A percentile compares a stretch with the other conserved stretches of the same genome.
Evolutionary conservation across 345 rosid genomes (phyloP).

Genomic region (Heritiera fomes): DNA sequence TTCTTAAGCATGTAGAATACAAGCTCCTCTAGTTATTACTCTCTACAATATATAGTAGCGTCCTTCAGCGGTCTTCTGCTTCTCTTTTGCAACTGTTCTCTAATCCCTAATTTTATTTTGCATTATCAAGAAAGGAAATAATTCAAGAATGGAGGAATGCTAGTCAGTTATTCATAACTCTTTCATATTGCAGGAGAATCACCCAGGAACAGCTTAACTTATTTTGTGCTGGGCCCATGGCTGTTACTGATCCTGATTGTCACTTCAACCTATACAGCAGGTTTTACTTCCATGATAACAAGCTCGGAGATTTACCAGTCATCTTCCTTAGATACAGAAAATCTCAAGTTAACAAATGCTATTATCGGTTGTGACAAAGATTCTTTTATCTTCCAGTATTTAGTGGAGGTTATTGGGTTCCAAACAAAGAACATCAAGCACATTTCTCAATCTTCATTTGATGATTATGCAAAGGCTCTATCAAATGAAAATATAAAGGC

Average conservation of each 20-base stretch:
- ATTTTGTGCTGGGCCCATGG: conserved; percentile 28
- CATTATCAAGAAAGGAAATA: neutral
- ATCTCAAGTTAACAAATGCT: conserved; percentile 24
- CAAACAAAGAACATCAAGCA: conserved; percentile 17
- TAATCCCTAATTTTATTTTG: neutral
- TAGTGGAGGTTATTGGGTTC: conserved; percentile 17
- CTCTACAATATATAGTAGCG: too few relatives aligned
- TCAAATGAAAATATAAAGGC: conserved; percentile 20
- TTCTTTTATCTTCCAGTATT: neutral
- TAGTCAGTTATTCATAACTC: neutral
- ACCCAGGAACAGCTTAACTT: conserved; percentile 11
- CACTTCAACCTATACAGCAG: conserved; percentile 15
- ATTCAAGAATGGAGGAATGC: neutral
- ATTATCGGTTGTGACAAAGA: conserved; percentile 28
- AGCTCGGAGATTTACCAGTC: conserved; percentile 5
- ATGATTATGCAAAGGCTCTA: conserved; percentile 27
- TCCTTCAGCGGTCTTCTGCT: too few relatives aligned
- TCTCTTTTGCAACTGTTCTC: too few relatives aligned
- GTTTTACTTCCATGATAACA: conserved; percentile 27
- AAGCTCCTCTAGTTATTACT: too few relatives aligned
- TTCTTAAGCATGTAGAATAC: neutral
- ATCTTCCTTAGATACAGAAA: conserved; percentile 11
- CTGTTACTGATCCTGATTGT: conserved; percentile 24
- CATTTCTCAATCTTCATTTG: conserved; percentile 5
- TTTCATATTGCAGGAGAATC: conserved; percentile 21